These are phyloP conservation scores for Scenedesmus sp. DNA, from an alignment of 163 green algal genomes.

Conservation along the genomic window DNA sequence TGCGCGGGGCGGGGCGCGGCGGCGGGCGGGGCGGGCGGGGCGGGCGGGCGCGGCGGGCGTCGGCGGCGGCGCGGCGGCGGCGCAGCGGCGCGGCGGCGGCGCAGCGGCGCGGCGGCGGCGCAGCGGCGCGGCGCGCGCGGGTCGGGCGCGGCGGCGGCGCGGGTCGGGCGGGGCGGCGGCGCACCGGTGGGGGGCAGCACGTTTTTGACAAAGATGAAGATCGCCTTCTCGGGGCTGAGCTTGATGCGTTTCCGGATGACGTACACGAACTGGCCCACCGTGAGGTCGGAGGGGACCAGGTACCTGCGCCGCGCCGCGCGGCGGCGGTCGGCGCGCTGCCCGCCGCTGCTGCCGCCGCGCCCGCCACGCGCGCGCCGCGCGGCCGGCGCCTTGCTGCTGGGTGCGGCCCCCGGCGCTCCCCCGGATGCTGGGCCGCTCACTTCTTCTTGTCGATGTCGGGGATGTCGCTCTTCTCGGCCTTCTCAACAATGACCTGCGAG, in stretches of 20 bases:
- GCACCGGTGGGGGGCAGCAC: slow-evolving; percentile 94
- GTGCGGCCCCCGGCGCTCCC: too few relatives aligned
- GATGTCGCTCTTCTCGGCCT: slow-evolving; percentile 95
- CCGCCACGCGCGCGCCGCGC: too few relatives aligned
- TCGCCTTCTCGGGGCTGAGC: slow-evolving; percentile 96
- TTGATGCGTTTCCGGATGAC: slow-evolving; percentile 99
- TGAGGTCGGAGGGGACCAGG: slow-evolving; percentile 97
- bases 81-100: neutral
- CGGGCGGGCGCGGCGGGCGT: too few relatives aligned
- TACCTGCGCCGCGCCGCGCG: slow-evolving; percentile 87
- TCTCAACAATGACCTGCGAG: slow-evolving; percentile 98
- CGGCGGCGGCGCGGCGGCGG: neutral
- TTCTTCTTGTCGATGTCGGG: slow-evolving; percentile 99
- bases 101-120: neutral
- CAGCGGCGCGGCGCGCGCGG: neutral
- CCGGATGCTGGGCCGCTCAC: slow-evolving; percentile 66
- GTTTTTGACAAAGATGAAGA: slow-evolving; percentile 99
- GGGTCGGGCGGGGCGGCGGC: neutral
- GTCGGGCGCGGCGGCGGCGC: neutral
- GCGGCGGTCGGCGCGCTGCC: too few relatives aligned
- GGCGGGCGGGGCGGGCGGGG: too few relatives aligned
- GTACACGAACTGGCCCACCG: slow-evolving; percentile 99
- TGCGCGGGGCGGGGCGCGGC: too few relatives aligned
- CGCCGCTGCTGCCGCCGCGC: too few relatives aligned
- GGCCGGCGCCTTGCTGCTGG: too few relatives aligned